phyloP scores from a whole-genome alignment of 306 rosid species.

The Pyrus pyrifolia region DNA sequence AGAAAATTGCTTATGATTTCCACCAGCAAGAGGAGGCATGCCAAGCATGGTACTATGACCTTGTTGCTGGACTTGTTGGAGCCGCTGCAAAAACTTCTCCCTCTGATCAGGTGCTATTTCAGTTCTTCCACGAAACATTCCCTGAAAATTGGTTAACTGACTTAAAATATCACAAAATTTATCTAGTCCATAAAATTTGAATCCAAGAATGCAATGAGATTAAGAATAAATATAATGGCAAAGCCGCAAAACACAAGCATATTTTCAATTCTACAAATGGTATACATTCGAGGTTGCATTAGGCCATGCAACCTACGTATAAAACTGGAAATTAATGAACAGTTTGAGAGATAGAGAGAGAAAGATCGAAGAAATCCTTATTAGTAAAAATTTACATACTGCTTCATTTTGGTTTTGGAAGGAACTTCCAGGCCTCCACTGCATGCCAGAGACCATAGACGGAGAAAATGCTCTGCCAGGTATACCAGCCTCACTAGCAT shows the following conservation, averaged over 20 bases:
- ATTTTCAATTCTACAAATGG: not conserved
- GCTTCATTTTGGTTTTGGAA: constrained; percentile 74
- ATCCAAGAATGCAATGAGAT: not conserved
- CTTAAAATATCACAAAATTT: constrained; percentile 4
- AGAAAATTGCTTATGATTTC: constrained; percentile 79
- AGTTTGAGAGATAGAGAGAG: not conserved
- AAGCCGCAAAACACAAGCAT: not conserved
- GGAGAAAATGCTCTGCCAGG: constrained; percentile 80
- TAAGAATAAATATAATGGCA: not conserved
- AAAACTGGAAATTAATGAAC: not conserved
- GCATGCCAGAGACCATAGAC: constrained; percentile 76
- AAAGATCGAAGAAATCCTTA: not conserved
- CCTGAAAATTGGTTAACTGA: constrained; percentile 36
- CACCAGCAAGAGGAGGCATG: constrained; percentile 74
- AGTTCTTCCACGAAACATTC: constrained; percentile 86
- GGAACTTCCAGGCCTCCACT: constrained; percentile 94
- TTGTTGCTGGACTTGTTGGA: constrained; percentile 94
- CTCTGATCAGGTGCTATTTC: constrained; percentile 95
- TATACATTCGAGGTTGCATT: not conserved
- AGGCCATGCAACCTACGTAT: not conserved
- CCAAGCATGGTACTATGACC: constrained; percentile 70
- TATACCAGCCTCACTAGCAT: constrained; percentile 57
- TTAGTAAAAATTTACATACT: constrained; percentile 28
- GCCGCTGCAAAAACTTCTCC: constrained; percentile 90
- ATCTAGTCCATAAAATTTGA: not conserved